Base-by-base conservation (phyloP, 2,329 filamentous ascomycete genomes). In the Alternaria viburni region DNA sequence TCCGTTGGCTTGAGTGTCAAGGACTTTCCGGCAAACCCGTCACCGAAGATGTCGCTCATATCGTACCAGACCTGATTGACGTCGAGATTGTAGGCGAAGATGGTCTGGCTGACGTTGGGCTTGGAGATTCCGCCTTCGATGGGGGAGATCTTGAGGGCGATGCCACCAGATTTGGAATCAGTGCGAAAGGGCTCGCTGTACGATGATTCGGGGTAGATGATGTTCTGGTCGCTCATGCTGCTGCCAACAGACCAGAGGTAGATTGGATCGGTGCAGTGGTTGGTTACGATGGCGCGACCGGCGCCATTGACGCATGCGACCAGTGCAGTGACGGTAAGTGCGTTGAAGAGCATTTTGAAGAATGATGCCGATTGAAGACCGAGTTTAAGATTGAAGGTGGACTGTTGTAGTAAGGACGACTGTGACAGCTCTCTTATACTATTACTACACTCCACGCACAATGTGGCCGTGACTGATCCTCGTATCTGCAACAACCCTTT, bases 191-290 rank as follows among this genome's bases (percentile, higher is more conserved):
- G 32, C 45, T 76, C 70, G 60, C 69, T 70, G 47, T 77, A 77
- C 6, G 74, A 75, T 4, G 64, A 64, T 25, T 72, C 70, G n/a
- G 68, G 70, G 5, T 47, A 41, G 9, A 77, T 59, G 1, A 45
- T 66, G 11, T 67, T 50, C 23, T 72, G 66, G 0, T 66, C 47
- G 32, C 68, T 50, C 19, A 71, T 67, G 32, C 50, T 60, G 52
- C 66, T 52, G 26, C 73, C 71, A n/a, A 77, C 70, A 15, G 73
- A 76, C 72, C 72, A 77, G 41, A 77, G 70, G 50, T 74, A 77
- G 26, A 77, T 55, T 1, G 72, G 70, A 0, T 43, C 55, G 30
- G 72, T 68, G 60, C 75, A 78, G 65, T 76, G 73, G 43, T 77
- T 77, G 3, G 71, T 75, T 17, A 78, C 68, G 47, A 75, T 77